Percentiles rank a stretch among this genome's conserved stretches.
phyloP scores from a whole-genome alignment of 495 filamentous ascomycete species.

The Aspergillus incahuasiensis region DNA sequence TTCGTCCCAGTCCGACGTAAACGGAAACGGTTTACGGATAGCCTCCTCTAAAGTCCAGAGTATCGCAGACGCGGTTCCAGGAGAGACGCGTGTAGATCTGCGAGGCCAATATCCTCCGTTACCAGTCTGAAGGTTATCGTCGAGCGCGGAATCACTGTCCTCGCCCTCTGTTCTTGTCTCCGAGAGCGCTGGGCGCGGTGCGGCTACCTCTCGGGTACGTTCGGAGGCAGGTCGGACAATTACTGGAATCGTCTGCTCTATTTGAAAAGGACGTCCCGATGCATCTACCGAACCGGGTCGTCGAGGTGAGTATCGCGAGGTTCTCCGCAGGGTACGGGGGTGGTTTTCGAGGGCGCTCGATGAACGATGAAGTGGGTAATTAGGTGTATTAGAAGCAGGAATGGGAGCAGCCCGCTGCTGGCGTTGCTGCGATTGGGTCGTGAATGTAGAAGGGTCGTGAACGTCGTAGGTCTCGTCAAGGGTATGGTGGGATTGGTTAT shows the following conservation, averaged over 20 bases:
- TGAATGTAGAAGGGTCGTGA: slow-evolving; percentile 49
- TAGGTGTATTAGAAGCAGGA: slow-evolving; percentile 29
- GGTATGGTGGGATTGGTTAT: slow-evolving; percentile 32
- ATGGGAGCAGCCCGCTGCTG: slow-evolving; percentile 47
- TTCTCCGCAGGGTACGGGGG: slow-evolving; percentile 48
- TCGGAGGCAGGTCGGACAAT: slow-evolving; percentile 20
- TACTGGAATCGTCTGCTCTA: slow-evolving; percentile 28
- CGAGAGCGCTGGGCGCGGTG: slow-evolving; percentile 32
- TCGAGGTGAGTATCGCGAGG: slow-evolving; percentile 33
- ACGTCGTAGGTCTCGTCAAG: slow-evolving; percentile 59
- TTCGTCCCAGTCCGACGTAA: slow-evolving; percentile 81
- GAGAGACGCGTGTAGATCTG: slow-evolving; percentile 55
- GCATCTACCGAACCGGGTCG: slow-evolving; percentile 36
- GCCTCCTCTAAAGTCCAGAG: slow-evolving; percentile 90
- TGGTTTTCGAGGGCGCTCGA: slow-evolving; percentile 51
- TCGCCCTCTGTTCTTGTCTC: slow-evolving; percentile 38
- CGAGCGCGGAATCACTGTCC: slow-evolving; percentile 27
- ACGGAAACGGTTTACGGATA: slow-evolving; percentile 73
- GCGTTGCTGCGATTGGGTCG: slow-evolving; percentile 52
- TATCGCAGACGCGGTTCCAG: slow-evolving; percentile 70
- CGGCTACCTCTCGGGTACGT: slow-evolving; percentile 16
- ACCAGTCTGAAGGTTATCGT: slow-evolving; percentile 32
- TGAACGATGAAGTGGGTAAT: slow-evolving; percentile 37
- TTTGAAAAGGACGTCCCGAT: slow-evolving; percentile 22
- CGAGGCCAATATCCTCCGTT: slow-evolving; percentile 48